Conservation (phyloP, 2,329 filamentous ascomycete species). For the Cladosporium cucumerinum region DNA sequence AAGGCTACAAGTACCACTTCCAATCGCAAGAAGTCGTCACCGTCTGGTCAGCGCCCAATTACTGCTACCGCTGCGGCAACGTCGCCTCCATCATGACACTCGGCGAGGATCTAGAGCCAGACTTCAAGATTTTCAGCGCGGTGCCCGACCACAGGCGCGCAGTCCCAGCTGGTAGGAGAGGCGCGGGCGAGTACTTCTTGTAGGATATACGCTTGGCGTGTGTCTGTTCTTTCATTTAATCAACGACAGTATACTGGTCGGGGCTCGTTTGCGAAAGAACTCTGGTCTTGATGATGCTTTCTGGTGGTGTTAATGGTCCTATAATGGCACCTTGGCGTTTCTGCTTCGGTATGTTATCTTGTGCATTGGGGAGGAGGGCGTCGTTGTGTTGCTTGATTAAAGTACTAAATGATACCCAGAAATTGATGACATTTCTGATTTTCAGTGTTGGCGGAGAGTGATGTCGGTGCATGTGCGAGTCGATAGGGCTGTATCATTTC, state of each 20-base stretch:
- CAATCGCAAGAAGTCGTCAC: constrained; percentile 88
- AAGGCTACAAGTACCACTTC: constrained; percentile 90
- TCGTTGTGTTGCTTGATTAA: background rate
- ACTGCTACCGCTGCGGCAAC: constrained; percentile 94
- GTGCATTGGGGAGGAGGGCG: background rate
- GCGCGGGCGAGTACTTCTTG: constrained; percentile 51
- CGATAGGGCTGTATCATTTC: background rate
- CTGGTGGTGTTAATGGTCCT: background rate
- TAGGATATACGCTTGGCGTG: constrained; percentile 25
- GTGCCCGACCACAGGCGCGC: constrained; percentile 83
- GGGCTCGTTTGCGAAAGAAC: background rate
- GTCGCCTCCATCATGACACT: constrained; percentile 87
- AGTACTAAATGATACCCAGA: constrained; percentile 14
- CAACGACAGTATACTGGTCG: constrained; percentile 1
- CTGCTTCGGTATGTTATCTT: background rate
- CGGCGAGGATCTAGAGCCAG: constrained; percentile 76
- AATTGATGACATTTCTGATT: constrained; percentile 8
- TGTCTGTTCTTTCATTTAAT: background rate
- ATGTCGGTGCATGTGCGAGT: background rate
- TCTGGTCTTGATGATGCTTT: background rate
- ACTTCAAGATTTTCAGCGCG: constrained; percentile 88
- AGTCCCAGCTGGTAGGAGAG: constrained; percentile 62
- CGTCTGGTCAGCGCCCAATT: constrained; percentile 87
- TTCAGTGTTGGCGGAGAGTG: background rate
- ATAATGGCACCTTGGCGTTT: background rate